Evolutionary conservation across 2,329 filamentous ascomycete genomes (phyloP).

Genomic region (Trichoderma atroviride): DNA sequence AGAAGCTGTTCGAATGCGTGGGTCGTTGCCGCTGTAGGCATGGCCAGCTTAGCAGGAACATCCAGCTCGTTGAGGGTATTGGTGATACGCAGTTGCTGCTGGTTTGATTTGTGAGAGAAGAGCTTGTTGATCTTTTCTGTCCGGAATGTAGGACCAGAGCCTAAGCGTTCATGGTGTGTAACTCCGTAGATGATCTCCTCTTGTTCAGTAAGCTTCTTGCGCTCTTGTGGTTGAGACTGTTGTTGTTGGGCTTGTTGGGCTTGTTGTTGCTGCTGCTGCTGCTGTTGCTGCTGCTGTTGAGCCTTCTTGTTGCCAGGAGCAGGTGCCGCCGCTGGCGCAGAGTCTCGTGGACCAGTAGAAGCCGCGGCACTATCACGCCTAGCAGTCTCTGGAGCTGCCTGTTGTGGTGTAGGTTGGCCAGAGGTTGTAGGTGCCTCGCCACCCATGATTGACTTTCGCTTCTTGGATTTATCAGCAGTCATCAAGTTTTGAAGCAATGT

Average conservation of each 20-base stretch:
- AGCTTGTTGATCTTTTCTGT: slow-evolving; percentile 80
- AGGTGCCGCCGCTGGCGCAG: slow-evolving; percentile 42
- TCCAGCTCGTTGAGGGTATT: slow-evolving; percentile 73
- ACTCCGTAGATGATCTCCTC: slow-evolving; percentile 84
- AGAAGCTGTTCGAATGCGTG: slow-evolving; percentile 72
- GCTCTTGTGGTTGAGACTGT: slow-evolving; percentile 50
- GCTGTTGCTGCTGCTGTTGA: slow-evolving; percentile 41
- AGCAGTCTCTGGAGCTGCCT: slow-evolving; percentile 42
- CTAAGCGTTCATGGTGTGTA: slow-evolving; percentile 79
- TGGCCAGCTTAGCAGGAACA: slow-evolving; percentile 68
- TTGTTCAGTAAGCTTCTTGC: slow-evolving; percentile 71
- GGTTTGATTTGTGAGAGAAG: slow-evolving; percentile 73
- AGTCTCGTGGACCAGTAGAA: slow-evolving; percentile 44
- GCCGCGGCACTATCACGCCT: slow-evolving; percentile 59
- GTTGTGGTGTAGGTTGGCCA: slow-evolving; percentile 43
- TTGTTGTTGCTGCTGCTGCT: slow-evolving; percentile 34
- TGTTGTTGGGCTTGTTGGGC: slow-evolving; percentile 38
- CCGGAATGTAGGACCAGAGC: slow-evolving; percentile 85
- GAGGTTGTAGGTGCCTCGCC: slow-evolving; percentile 55
- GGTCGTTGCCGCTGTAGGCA: slow-evolving; percentile 74
- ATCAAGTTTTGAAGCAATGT: slow-evolving; percentile 81
- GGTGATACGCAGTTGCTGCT: slow-evolving; percentile 74
- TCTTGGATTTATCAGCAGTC: slow-evolving; percentile 84
- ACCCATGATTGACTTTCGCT: slow-evolving; percentile 71
- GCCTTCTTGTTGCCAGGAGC: slow-evolving; percentile 56